Percentiles rank a stretch among this genome's conserved stretches.
Evolutionary conservation across 352 stramenopile species (phyloP).

Genomic region (Phytophthora citricola): DNA sequence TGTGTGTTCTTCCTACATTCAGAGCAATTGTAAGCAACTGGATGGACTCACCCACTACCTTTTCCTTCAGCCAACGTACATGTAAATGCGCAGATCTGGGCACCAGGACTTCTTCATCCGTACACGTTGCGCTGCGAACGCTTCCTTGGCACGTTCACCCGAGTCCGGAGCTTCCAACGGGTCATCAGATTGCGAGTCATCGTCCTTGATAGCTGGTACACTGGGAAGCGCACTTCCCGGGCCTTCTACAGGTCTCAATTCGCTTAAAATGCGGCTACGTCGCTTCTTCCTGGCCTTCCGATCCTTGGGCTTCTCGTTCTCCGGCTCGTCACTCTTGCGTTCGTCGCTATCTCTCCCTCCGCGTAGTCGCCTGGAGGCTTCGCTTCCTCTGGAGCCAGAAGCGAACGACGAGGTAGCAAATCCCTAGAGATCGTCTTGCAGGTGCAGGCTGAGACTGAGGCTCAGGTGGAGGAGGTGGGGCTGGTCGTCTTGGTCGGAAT

Average conservation of each 20-base stretch:
- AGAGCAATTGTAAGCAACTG: constrained; percentile 10
- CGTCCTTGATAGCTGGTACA: constrained; percentile 25
- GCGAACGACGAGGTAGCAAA: constrained; percentile 40
- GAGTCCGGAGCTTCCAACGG: constrained; percentile 32
- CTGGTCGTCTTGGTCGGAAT: constrained; percentile 26
- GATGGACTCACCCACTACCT: neutral
- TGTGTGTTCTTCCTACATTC: constrained; percentile 61
- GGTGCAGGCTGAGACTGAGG: neutral
- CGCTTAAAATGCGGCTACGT: constrained; percentile 44
- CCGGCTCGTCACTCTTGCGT: constrained; percentile 21
- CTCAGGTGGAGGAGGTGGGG: constrained; percentile 17
- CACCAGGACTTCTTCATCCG: constrained; percentile 49
- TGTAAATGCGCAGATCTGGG: constrained; percentile 66
- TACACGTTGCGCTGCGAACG: constrained; percentile 63
- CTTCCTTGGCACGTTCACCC: constrained; percentile 38
- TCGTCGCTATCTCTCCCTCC: constrained; percentile 37
- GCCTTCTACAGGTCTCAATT: constrained; percentile 38
- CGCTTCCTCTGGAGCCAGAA: constrained; percentile 32
- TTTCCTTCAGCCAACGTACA: constrained; percentile 38
- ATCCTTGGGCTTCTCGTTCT: constrained; percentile 16
- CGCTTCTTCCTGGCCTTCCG: constrained; percentile 26
- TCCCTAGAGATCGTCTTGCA: constrained; percentile 31
- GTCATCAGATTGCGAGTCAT: constrained; percentile 25
- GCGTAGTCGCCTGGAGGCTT: constrained; percentile 21
- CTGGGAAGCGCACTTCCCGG: constrained; percentile 22